A percentile compares a stretch with the other conserved stretches of the same genome.
Conservation (phyloP, 371 early-diverging fungal species). For the Mucor sp. region DNA sequence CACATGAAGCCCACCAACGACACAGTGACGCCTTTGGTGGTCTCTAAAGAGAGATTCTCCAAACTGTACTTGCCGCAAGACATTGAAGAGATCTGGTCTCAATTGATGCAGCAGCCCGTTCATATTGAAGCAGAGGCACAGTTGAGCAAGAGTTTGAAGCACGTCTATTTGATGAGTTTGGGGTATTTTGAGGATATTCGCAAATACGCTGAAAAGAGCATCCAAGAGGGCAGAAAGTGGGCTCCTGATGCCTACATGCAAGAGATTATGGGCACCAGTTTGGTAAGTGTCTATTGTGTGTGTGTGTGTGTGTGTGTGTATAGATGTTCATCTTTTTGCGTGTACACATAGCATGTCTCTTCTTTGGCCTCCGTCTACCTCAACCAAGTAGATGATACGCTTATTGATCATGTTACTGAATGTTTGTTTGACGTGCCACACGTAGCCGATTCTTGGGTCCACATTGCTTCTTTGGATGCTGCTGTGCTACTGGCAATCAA, state of each 20-base stretch:
- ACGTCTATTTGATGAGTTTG: conserved; percentile 57
- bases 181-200: conserved; percentile 62
- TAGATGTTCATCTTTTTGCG: not conserved
- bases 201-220: conserved; percentile 45
- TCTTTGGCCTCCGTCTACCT: conserved; percentile 57
- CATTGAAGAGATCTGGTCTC: conserved; percentile 50
- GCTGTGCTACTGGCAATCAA: conserved; percentile 61
- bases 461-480: conserved; percentile 61
- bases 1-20: conserved; percentile 14
- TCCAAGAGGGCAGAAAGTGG: conserved; percentile 50
- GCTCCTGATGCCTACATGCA: conserved; percentile 61
- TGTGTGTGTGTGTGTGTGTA: not conserved
- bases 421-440: conserved; percentile 57
- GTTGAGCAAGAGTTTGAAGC: conserved; percentile 38
- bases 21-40: conserved; percentile 1
- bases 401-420: conserved; percentile 57
- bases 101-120: conserved; percentile 39
- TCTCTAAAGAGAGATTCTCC: not conserved
- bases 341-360: conserved; percentile 54
- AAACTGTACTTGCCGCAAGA: conserved; percentile 27
- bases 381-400: conserved; percentile 63
- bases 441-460: conserved; percentile 56
- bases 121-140: not conserved
- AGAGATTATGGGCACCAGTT: conserved; percentile 65
- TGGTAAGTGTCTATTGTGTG: conserved; percentile 61